phyloP scores from a whole-genome alignment of 176 grass and related monocot species.

The Pontederia crassipes region DNA sequence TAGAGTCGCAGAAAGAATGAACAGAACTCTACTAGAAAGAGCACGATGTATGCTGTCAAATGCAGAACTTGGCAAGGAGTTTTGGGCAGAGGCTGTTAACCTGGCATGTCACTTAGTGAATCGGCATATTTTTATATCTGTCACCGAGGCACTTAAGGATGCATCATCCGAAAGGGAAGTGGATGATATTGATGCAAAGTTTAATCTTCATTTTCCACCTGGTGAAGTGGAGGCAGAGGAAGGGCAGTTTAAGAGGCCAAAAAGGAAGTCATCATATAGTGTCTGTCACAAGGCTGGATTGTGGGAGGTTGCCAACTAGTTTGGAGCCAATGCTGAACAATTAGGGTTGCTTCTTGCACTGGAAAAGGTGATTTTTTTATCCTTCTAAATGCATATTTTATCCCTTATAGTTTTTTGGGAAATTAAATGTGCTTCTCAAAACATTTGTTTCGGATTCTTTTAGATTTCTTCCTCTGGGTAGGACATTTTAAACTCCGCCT shows the following conservation, averaged over 20 bases:
- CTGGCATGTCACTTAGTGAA: too few relatives aligned
- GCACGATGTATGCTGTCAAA: too few relatives aligned
- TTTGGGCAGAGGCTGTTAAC: too few relatives aligned
- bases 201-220: conserved; percentile 95
- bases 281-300: conserved; percentile 83
- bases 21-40: too few relatives aligned
- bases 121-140: conserved; percentile 54
- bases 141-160: conserved; percentile 58
- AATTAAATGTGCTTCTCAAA: not conserved
- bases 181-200: conserved; percentile 91
- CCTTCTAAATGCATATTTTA: not conserved
- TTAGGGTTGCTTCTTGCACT: conserved; percentile 77
- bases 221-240: conserved; percentile 67
- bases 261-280: conserved; percentile 77
- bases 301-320: conserved; percentile 88
- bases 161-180: conserved; percentile 97
- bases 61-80: too few relatives aligned
- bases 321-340: conserved; percentile 80
- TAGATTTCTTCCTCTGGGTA: too few relatives aligned
- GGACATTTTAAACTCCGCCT: too few relatives aligned
- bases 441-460: too few relatives aligned
- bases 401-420: not conserved
- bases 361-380: conserved; percentile 35
- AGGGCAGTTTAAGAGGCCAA: conserved; percentile 91
- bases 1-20: too few relatives aligned